Percentiles rank a stretch among this genome's conserved stretches.
phyloP scores from a whole-genome alignment of 2,329 filamentous ascomycete species.

The Cordyceps javanica region DNA sequence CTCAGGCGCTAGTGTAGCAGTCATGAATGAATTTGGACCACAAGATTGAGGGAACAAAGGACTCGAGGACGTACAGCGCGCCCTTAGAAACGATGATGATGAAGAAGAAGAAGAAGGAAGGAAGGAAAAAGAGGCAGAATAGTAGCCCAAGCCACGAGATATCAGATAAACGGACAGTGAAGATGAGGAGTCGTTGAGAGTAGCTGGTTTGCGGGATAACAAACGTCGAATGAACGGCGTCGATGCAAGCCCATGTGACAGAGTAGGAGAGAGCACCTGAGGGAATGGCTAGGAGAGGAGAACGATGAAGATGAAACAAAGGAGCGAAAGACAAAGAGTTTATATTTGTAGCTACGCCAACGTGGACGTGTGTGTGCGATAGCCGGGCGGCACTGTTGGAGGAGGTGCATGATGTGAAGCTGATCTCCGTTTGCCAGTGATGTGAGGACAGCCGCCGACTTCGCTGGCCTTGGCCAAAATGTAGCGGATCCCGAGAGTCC shows the following conservation, averaged over 20 bases:
- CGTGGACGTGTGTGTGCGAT: neutral
- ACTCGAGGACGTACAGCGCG: neutral
- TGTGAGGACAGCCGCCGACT: conserved; percentile 3
- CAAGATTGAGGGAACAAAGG: neutral
- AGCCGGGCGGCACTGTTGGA: neutral
- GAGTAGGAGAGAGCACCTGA: no score
- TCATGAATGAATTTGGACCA: neutral
- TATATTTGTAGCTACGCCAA: neutral
- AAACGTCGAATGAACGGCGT: no score
- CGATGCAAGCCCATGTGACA: no score
- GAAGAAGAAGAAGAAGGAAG: neutral
- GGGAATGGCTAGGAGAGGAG: no score
- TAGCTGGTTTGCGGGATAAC: no score
- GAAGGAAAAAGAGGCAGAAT: neutral
- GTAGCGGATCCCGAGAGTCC: neutral
- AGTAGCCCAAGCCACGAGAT: no score
- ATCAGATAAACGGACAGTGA: no score
- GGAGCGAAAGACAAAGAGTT: neutral
- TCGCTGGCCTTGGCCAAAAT: neutral
- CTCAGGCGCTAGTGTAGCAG: neutral
- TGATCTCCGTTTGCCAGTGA: conserved; percentile 3
- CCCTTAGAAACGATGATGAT: neutral
- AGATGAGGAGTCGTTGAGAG: no score
- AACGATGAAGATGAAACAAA: neutral
- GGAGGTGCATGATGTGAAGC: neutral